Conservation (phyloP, 208 protist genomes). For the Trypanosoma conorhini region DNA sequence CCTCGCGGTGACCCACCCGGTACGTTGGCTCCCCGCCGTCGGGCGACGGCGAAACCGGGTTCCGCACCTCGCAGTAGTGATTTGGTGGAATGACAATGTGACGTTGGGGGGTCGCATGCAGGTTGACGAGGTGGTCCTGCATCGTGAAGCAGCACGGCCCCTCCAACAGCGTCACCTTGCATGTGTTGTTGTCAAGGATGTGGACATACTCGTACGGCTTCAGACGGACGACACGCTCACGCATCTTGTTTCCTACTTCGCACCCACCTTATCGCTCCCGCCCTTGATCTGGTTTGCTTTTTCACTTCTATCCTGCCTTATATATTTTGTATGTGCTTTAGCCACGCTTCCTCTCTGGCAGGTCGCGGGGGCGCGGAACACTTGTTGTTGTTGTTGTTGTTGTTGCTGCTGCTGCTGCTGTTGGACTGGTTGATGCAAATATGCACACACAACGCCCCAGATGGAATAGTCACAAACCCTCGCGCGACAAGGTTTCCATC, state of each 20-base stretch:
- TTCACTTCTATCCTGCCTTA: not conserved
- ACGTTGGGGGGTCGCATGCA: conserved; percentile 37
- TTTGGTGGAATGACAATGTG: conserved; percentile 81
- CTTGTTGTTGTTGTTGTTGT: not conserved
- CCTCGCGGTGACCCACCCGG: conserved; percentile 72
- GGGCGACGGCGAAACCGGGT: conserved; percentile 63
- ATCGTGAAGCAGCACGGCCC: conserved; percentile 89
- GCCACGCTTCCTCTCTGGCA: not conserved
- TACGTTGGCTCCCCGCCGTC: conserved; percentile 1
- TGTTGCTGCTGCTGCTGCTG: too few species aligned
- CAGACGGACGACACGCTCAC: conserved; percentile 50
- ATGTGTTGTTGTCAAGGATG: conserved; percentile 84
- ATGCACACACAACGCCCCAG: not conserved
- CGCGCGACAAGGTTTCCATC: not conserved
- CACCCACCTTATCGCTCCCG: conserved; percentile 17
- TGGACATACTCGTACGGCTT: conserved; percentile 81
- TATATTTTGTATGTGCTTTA: not conserved
- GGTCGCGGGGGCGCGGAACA: not conserved
- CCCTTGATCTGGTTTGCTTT: too few species aligned
- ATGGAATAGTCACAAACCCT: not conserved
- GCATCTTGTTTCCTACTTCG: conserved; percentile 8
- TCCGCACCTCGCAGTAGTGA: conserved; percentile 87
- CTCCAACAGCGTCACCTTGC: conserved; percentile 71
- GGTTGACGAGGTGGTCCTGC: conserved; percentile 58
- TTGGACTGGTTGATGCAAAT: not conserved